phyloP scores from a whole-genome alignment of 2,329 filamentous ascomycete species.

The Verticillium albo-atrum region DNA sequence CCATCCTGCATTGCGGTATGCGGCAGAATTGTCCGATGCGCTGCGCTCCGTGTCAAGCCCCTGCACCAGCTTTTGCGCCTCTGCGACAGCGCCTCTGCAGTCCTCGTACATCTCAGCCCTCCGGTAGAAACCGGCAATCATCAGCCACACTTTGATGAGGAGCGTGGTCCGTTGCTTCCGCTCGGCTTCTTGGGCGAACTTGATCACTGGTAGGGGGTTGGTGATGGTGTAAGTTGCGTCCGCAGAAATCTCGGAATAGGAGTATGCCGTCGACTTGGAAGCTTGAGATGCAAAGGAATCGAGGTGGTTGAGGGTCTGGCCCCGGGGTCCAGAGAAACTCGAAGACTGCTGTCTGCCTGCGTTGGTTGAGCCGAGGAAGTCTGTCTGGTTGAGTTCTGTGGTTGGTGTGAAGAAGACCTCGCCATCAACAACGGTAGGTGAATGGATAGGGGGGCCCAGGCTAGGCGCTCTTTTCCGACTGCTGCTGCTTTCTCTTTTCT shows the following conservation, averaged over 20 bases:
- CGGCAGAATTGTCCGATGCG: conserved; percentile 51
- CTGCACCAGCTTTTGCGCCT: conserved; percentile 74
- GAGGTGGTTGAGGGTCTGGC: conserved; percentile 37
- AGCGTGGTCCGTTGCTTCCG: conserved; percentile 45
- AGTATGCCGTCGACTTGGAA: conserved; percentile 32
- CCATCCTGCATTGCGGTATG: conserved; percentile 66
- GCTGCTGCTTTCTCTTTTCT: conserved; percentile 46
- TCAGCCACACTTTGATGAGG: conserved; percentile 80
- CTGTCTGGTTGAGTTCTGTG: conserved; percentile 32
- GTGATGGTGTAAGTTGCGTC: conserved; percentile 39
- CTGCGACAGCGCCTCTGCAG: conserved; percentile 70
- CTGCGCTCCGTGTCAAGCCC: conserved; percentile 64
- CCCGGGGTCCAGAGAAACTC: conserved; percentile 36
- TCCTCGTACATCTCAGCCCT: conserved; percentile 77
- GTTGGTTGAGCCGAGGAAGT: conserved; percentile 34
- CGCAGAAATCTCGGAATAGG: conserved; percentile 31
- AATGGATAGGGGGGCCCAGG: conserved; percentile 31
- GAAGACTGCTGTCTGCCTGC: conserved; percentile 33
- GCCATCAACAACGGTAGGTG: conserved; percentile 41
- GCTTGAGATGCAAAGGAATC: conserved; percentile 40
- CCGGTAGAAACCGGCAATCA: conserved; percentile 84
- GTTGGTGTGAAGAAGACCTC: conserved; percentile 47
- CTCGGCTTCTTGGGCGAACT: conserved; percentile 51
- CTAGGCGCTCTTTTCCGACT: conserved; percentile 42
- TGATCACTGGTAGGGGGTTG: conserved; percentile 44